Conservation (phyloP, 2,329 filamentous ascomycete genomes). For the Colletotrichum agaves region DNA sequence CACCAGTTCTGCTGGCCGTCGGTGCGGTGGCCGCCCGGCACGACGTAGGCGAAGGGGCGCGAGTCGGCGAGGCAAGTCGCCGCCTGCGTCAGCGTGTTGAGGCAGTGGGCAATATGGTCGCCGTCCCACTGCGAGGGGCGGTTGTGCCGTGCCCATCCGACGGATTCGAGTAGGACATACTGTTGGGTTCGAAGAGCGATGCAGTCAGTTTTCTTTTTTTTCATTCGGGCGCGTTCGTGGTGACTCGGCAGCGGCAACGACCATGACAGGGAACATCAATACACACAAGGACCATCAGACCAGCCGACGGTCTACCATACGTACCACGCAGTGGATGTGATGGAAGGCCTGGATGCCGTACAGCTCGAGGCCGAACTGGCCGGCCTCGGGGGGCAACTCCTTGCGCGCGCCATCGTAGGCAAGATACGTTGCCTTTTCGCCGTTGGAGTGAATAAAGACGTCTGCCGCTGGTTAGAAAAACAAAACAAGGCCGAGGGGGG, state of each 20-base stretch:
- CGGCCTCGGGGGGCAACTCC: not conserved
- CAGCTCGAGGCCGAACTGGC: not conserved
- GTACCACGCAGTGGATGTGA: not conserved
- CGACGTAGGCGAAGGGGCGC: not conserved
- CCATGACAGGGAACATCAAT: too few relatives aligned
- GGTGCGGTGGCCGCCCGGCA: not conserved
- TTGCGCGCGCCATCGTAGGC: not conserved
- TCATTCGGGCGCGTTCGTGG: not conserved
- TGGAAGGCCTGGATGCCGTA: not conserved
- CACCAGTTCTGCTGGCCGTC: constrained; percentile 1
- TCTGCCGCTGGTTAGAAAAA: not conserved
- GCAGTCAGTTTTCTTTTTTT: not conserved
- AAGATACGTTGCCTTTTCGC: not conserved
- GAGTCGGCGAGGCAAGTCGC: constrained; percentile 16
- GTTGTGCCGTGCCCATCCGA: constrained; percentile 9
- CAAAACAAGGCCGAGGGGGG: accelerated
- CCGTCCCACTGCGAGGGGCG: constrained; percentile 5
- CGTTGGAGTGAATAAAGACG: not conserved
- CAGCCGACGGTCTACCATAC: not conserved
- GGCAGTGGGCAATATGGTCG: constrained; percentile 12
- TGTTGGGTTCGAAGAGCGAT: not conserved
- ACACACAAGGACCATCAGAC: not conserved
- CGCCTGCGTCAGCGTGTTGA: constrained; percentile 14
- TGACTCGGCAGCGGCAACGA: too few relatives aligned
- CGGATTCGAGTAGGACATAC: constrained; percentile 8